A percentile compares a stretch with the other conserved stretches of the same genome.
These are phyloP conservation scores for Nigrospora sphaerica DNA, from an alignment of 2,329 filamentous ascomycete genomes.

Conservation along the genomic window DNA sequence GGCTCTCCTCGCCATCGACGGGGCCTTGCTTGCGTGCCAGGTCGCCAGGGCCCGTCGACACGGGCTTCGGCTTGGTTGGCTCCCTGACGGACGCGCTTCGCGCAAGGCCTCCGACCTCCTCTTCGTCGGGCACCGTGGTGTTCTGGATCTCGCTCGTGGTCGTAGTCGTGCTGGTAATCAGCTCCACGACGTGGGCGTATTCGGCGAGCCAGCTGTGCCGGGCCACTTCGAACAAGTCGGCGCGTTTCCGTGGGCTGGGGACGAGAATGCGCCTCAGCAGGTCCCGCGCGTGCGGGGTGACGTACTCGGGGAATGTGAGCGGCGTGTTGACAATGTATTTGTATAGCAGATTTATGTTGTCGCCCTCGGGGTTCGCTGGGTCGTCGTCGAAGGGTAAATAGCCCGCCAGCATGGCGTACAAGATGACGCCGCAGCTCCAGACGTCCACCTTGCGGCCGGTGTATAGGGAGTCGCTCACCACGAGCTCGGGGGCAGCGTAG, in stretches of 20 bases:
- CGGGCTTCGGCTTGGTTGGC: constrained; percentile 60
- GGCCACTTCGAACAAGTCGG: constrained; percentile 94
- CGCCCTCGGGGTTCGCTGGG: constrained; percentile 93
- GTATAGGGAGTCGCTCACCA: constrained; percentile 95
- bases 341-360: constrained; percentile 98
- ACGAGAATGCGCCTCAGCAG: constrained; percentile 88
- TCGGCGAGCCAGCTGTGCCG: constrained; percentile 97
- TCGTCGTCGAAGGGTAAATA: constrained; percentile 98
- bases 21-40: constrained; percentile 68
- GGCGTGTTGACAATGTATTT: constrained; percentile 98
- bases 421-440: constrained; percentile 97
- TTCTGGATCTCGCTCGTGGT: constrained; percentile 79
- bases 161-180: constrained; percentile 94
- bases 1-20: constrained; percentile 57
- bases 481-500: constrained; percentile 92
- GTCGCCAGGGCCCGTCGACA: constrained; percentile 48
- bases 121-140: constrained; percentile 57
- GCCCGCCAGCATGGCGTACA: constrained; percentile 98
- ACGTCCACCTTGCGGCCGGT: constrained; percentile 97
- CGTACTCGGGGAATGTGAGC: constrained; percentile 96
- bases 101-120: constrained; percentile 59
- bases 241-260: constrained; percentile 87
- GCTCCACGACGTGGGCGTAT: constrained; percentile 91
- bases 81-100: constrained; percentile 92
- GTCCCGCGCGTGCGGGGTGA: constrained; percentile 92